Evolutionary conservation across 2,329 filamentous ascomycete species (phyloP).

Genomic region (Neonectria coccinea): DNA sequence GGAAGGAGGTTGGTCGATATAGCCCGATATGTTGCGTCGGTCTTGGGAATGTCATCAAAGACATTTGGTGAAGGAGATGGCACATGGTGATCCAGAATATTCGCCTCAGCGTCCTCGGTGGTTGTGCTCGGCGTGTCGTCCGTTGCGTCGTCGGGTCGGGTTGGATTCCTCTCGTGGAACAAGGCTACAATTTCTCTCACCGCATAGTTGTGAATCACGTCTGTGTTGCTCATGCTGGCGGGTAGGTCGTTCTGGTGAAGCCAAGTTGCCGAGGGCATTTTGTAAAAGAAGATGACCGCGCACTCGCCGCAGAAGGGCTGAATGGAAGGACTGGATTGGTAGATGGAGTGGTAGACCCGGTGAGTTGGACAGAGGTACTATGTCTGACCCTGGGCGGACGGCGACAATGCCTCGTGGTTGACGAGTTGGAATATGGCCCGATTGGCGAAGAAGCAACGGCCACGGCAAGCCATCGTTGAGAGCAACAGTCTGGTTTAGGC

Average conservation of each 20-base stretch:
- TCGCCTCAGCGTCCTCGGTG: not conserved
- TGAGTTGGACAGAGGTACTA: slow-evolving; percentile 51
- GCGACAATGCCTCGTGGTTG: slow-evolving; percentile 33
- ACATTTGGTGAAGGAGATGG: slow-evolving; percentile 2
- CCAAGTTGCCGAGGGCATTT: slow-evolving; percentile 36
- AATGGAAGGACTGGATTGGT: not conserved
- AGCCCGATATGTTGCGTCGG: slow-evolving; percentile 40
- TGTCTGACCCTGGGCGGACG: slow-evolving; percentile 33
- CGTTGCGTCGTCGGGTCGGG: not conserved
- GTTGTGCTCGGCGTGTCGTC: not conserved
- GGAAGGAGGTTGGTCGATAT: slow-evolving; percentile 39
- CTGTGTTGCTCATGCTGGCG: slow-evolving; percentile 16
- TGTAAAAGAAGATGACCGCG: slow-evolving; percentile 46
- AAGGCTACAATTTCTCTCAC: slow-evolving; percentile 14
- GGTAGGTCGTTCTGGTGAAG: slow-evolving; percentile 33
- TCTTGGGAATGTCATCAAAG: slow-evolving; percentile 36
- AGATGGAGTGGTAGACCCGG: slow-evolving; percentile 45
- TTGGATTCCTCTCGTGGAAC: slow-evolving; percentile 14
- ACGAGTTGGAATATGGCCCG: slow-evolving; percentile 12
- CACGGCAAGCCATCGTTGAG: slow-evolving; percentile 40
- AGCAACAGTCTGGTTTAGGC: not conserved
- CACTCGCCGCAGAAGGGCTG: slow-evolving; percentile 52
- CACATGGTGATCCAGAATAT: not conserved
- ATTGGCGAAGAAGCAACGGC: slow-evolving; percentile 40
- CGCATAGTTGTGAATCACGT: not conserved